Conservation (phyloP, 805 yeast species). For the Torulaspora indica region DNA sequence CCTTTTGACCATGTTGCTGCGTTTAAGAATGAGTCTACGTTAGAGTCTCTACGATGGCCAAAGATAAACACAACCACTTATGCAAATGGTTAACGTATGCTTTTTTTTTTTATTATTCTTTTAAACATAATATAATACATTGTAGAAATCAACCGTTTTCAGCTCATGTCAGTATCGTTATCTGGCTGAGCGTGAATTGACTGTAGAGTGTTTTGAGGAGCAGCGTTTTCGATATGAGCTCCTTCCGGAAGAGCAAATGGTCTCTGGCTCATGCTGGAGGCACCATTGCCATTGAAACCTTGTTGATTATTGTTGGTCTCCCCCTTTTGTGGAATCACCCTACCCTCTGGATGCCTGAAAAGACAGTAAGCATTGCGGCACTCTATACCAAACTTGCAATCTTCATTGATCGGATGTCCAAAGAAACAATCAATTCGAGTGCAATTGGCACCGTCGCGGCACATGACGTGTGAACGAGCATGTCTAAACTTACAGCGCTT, state of each 20-base stretch:
- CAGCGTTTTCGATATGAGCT: conserved; percentile 65
- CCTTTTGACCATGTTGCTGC: conserved; percentile 4
- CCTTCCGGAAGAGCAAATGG: conserved; percentile 75
- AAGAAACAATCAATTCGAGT: conserved; percentile 75
- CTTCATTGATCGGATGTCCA: conserved; percentile 74
- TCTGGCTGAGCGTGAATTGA: conserved; percentile 26
- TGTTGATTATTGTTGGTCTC: conserved; percentile 36
- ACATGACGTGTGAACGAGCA: conserved; percentile 64
- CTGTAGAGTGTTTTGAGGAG: conserved; percentile 40
- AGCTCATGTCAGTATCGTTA: conserved; percentile 30
- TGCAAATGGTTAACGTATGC: conserved; percentile 24
- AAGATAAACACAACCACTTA: conserved; percentile 22
- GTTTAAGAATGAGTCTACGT: not conserved
- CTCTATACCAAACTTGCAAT: conserved; percentile 71
- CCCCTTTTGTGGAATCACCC: conserved; percentile 38
- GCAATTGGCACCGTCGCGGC: conserved; percentile 80
- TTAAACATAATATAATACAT: conserved; percentile 10
- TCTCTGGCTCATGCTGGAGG: conserved; percentile 47
- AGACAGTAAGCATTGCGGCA: conserved; percentile 71
- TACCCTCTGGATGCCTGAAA: conserved; percentile 78
- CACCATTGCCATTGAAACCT: conserved; percentile 23
- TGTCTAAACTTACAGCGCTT: conserved; percentile 78
- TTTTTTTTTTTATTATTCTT: conserved; percentile 13
- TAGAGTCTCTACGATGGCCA: not conserved
- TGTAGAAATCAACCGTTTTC: conserved; percentile 3